A percentile compares a stretch with the other conserved stretches of the same genome.
phyloP scores from a whole-genome alignment of 176 grass and related monocot genomes.

The Miscanthus lutarioriparius region DNA sequence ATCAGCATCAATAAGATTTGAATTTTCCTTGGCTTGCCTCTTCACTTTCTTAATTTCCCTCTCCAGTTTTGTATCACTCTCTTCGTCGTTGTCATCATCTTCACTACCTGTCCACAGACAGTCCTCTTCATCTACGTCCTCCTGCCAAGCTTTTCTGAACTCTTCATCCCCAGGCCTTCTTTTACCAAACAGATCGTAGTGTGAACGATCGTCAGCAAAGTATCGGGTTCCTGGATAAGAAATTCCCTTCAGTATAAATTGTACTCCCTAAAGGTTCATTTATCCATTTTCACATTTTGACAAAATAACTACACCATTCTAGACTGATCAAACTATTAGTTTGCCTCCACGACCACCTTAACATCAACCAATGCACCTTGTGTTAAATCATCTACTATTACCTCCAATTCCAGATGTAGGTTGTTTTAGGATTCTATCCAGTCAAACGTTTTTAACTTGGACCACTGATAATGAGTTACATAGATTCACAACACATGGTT shows the following conservation, averaged over 20 bases:
- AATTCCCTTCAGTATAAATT: background rate
- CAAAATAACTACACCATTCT: constrained; percentile 22
- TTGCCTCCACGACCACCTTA: background rate
- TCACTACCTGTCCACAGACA: constrained; percentile 92
- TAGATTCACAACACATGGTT: background rate
- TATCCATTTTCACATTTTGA: background rate
- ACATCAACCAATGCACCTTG: background rate
- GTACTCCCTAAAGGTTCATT: background rate
- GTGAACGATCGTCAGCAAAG: constrained; percentile 51
- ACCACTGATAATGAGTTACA: background rate
- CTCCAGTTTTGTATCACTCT: constrained; percentile 59
- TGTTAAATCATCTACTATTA: background rate
- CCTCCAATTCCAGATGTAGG: background rate
- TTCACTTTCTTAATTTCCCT: constrained; percentile 90
- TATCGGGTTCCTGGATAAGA: constrained; percentile 52
- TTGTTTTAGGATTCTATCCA: background rate
- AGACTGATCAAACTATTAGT: constrained; percentile 3
- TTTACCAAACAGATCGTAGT: constrained; percentile 80
- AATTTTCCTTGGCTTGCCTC: constrained; percentile 64
- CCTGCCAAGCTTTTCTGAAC: constrained; percentile 84
- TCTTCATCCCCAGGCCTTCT: constrained; percentile 78
- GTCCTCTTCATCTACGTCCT: constrained; percentile 85
- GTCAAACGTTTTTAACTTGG: background rate
- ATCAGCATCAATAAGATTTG: constrained; percentile 79
- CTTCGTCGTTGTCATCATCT: constrained; percentile 64